Evolutionary conservation across 768 basidiomycete species (phyloP).

Genomic region (Naganishia vishniacii): DNA sequence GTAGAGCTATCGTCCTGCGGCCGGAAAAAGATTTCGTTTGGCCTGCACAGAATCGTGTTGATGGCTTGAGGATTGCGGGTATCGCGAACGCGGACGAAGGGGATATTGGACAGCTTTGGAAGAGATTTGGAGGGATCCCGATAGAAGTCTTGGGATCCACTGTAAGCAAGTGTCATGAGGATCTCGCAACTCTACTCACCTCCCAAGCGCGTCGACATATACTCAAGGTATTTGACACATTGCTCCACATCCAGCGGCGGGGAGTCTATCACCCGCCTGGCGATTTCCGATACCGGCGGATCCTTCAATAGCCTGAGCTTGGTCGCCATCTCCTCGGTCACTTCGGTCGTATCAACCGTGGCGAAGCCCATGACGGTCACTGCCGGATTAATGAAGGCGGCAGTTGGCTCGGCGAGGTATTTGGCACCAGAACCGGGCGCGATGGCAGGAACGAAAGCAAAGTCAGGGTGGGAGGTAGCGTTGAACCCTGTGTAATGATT

Average conservation of each 20-base stretch:
- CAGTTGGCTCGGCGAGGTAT: conserved; percentile 60
- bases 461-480: conserved; percentile 42
- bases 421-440: conserved; percentile 52
- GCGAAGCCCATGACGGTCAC: conserved; percentile 74
- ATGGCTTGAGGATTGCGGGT: neutral
- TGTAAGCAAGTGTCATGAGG: neutral
- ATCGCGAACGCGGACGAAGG: conserved; percentile 59
- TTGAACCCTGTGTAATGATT: conserved; percentile 52
- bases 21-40: conserved; percentile 44
- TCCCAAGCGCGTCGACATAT: conserved; percentile 60
- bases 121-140: conserved; percentile 51
- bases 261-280: conserved; percentile 58
- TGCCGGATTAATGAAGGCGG: conserved; percentile 64
- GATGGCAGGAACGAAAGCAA: conserved; percentile 74
- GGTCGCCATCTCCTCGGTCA: conserved; percentile 55
- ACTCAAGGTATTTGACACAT: conserved; percentile 64
- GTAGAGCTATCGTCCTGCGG: conserved; percentile 31
- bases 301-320: conserved; percentile 68
- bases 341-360: conserved; percentile 55
- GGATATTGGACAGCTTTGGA: conserved; percentile 55
- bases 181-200: conserved; percentile 57
- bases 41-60: conserved; percentile 27
- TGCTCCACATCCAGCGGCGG: conserved; percentile 57
- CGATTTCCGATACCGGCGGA: conserved; percentile 61
- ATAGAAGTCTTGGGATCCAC: conserved; percentile 17